Evolutionary conservation across 2,329 filamentous ascomycete species (phyloP).

Genomic region (Falciphora oryzae): DNA sequence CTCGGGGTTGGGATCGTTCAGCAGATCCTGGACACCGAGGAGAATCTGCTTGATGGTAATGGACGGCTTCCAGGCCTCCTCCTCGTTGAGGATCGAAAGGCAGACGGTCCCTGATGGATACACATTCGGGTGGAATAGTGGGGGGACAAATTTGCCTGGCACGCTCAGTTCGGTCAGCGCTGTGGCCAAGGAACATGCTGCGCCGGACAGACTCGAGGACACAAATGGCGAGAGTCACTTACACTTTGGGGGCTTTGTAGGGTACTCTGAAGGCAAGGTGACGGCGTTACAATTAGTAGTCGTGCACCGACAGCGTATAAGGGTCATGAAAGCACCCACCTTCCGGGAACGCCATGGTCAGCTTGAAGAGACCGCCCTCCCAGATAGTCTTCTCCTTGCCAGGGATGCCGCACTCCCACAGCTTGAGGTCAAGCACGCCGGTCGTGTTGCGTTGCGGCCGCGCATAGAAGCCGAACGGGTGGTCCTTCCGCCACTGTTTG

Average conservation of each 20-base stretch:
- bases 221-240: slow-evolving; percentile 32
- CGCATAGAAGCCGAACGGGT: slow-evolving; percentile 96
- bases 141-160: slow-evolving; percentile 89
- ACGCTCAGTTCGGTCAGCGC: slow-evolving; percentile 6
- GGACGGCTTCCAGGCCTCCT: slow-evolving; percentile 96
- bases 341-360: slow-evolving; percentile 88
- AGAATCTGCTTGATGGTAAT: slow-evolving; percentile 99
- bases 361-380: slow-evolving; percentile 96
- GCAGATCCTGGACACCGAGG: slow-evolving; percentile 88
- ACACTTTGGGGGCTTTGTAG: slow-evolving; percentile 99
- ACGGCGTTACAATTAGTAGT: neutral
- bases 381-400: slow-evolving; percentile 96
- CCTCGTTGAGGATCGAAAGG: slow-evolving; percentile 94
- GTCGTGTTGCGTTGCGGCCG: slow-evolving; percentile 74
- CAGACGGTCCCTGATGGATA: slow-evolving; percentile 98
- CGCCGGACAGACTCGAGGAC: neutral
- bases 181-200: slow-evolving; percentile 11
- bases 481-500: slow-evolving; percentile 94
- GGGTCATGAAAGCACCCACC: slow-evolving; percentile 48
- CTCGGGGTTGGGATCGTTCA: slow-evolving; percentile 95
- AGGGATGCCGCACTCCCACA: slow-evolving; percentile 94
- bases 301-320: neutral
- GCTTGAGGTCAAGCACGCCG: slow-evolving; percentile 84
- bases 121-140: slow-evolving; percentile 96
- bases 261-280: slow-evolving; percentile 64